A percentile compares a stretch with the other conserved stretches of the same genome.
phyloP scores from a whole-genome alignment of 1,139 yeast genomes.

The Hansenula lynferdii region DNA sequence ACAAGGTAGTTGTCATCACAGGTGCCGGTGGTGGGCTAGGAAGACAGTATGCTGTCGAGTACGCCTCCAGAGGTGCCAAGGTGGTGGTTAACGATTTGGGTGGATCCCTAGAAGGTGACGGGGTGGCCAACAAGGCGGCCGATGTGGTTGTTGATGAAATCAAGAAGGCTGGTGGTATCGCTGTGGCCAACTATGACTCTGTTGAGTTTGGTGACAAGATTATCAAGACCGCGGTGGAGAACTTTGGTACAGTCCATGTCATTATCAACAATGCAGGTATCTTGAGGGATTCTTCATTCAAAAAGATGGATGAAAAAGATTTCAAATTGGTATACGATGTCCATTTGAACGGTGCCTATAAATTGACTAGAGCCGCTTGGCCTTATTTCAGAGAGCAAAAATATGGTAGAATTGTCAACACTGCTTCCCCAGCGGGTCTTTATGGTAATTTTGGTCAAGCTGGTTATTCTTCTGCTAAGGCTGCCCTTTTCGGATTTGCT shows the following conservation, averaged over 20 bases:
- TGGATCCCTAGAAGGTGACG: constrained; percentile 69
- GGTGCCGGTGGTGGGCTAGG: constrained; percentile 99
- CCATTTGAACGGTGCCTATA: constrained; percentile 86
- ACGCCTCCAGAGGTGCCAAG: constrained; percentile 86
- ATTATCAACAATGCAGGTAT: constrained; percentile 95
- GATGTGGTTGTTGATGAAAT: constrained; percentile 89
- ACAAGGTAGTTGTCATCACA: constrained; percentile 85
- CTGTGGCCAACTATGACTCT: constrained; percentile 93
- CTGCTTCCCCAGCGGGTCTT: constrained; percentile 95
- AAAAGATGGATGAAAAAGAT: constrained; percentile 79
- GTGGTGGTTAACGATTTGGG: constrained; percentile 93
- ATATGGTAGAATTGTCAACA: constrained; percentile 85
- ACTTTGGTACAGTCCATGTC: constrained; percentile 86
- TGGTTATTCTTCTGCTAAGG: constrained; percentile 91
- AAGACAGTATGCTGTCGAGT: constrained; percentile 79
- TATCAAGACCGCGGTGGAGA: constrained; percentile 78
- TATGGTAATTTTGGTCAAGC: constrained; percentile 98
- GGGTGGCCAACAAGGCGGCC: constrained; percentile 68
- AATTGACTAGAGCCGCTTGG: constrained; percentile 90
- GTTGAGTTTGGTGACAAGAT: constrained; percentile 85
- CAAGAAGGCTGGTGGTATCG: constrained; percentile 67
- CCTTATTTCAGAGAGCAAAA: constrained; percentile 79
- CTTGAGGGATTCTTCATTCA: constrained; percentile 58
- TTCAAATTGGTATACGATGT: constrained; percentile 80
- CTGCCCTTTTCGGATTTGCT: constrained; percentile 85